Percentiles rank a stretch among this genome's conserved stretches.
These are phyloP conservation scores for Chaetothyriales sp. DNA, from an alignment of 2,329 filamentous ascomycete genomes.

Conservation along the genomic window DNA sequence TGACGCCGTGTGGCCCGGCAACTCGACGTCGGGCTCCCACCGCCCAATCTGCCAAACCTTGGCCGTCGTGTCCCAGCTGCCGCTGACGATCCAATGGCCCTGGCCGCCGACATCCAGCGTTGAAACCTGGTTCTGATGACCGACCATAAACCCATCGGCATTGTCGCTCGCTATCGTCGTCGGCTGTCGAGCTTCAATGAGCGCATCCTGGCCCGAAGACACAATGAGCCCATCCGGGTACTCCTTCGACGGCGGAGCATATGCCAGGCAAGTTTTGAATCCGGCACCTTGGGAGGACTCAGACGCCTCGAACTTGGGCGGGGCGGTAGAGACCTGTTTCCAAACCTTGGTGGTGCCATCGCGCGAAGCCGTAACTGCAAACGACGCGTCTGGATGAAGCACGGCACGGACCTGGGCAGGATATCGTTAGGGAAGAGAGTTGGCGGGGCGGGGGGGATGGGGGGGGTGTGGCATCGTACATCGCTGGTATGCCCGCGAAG, in stretches of 20 bases:
- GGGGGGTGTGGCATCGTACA: constrained; percentile 40
- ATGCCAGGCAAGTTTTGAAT: constrained; percentile 77
- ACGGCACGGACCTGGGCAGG: constrained; percentile 64
- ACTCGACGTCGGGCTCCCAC: constrained; percentile 60
- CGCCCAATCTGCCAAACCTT: constrained; percentile 73
- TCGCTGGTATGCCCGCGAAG: constrained; percentile 83
- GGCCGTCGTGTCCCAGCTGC: constrained; percentile 83
- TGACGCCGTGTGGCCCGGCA: constrained; percentile 62
- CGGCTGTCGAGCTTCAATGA: constrained; percentile 77
- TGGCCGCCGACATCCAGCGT: constrained; percentile 63
- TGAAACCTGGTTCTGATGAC: constrained; percentile 79
- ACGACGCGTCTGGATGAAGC: constrained; percentile 56
- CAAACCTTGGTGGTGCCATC: constrained; percentile 83
- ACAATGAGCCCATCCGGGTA: constrained; percentile 68
- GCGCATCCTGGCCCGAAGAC: constrained; percentile 77
- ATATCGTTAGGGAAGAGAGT: constrained; percentile 14
- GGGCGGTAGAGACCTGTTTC: constrained; percentile 51
- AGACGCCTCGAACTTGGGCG: constrained; percentile 59
- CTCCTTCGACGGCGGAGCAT: constrained; percentile 50
- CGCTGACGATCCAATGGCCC: constrained; percentile 65
- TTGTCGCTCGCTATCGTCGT: constrained; percentile 53
- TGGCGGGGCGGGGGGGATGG: neutral
- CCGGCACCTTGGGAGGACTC: constrained; percentile 65
- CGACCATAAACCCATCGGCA: constrained; percentile 71
- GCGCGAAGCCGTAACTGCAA: constrained; percentile 71